These are phyloP conservation scores for Polyporus arcularius DNA, from an alignment of 768 basidiomycete genomes.

Conservation along the genomic window DNA sequence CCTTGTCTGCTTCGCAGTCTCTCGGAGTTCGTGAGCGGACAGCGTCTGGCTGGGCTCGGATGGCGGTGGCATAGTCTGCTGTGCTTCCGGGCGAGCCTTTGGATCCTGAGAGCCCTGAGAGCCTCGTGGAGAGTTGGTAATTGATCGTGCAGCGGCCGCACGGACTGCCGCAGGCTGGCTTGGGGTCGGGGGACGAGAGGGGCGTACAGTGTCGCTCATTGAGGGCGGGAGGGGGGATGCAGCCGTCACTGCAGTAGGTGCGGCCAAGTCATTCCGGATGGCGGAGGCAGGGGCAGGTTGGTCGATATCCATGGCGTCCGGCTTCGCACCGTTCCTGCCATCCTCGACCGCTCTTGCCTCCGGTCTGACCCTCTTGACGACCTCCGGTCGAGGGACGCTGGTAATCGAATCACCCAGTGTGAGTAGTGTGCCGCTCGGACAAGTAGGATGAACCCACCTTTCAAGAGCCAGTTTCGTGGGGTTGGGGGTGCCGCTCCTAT, in stretches of 20 bases:
- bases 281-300: not conserved
- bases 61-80: constrained; percentile 76
- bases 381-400: constrained; percentile 79
- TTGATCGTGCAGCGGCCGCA: not conserved
- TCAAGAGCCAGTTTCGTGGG: constrained; percentile 63
- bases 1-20: constrained; percentile 71
- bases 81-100: constrained; percentile 28
- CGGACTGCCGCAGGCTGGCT: constrained; percentile 15
- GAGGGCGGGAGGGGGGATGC: constrained; percentile 2
- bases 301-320: constrained; percentile 42
- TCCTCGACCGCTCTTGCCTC: constrained; percentile 38
- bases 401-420: constrained; percentile 4
- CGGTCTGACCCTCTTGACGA: constrained; percentile 60
- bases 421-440: not conserved
- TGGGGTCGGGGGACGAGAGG: constrained; percentile 16
- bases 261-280: not conserved
- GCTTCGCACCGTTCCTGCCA: constrained; percentile 22
- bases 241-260: not conserved
- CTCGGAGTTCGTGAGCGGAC: constrained; percentile 78
- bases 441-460: constrained; percentile 44
- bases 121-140: constrained; percentile 16
- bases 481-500: constrained; percentile 32
- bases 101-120: constrained; percentile 1
- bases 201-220: not conserved
- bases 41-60: constrained; percentile 74